Evolutionary conservation across 805 yeast genomes (phyloP).

Genomic region (Candida koratica): DNA sequence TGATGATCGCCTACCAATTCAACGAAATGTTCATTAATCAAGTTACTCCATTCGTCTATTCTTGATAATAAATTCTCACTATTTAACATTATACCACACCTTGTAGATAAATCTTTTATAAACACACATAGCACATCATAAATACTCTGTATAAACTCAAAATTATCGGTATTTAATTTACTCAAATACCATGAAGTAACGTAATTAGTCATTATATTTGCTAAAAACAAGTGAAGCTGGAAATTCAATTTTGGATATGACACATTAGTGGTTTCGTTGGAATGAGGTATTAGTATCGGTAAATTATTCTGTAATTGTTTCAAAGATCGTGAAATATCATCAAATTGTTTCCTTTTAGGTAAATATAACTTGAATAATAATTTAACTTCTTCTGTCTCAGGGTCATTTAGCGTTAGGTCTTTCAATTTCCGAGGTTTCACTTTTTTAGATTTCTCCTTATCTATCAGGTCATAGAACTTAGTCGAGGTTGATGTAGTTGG

Average conservation of each 20-base stretch:
- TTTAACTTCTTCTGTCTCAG: constrained; percentile 25
- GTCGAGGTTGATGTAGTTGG: constrained; percentile 17
- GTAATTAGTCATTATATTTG: constrained; percentile 23
- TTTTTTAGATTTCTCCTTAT: constrained; percentile 10
- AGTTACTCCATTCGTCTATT: constrained; percentile 23
- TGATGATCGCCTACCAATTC: constrained; percentile 15
- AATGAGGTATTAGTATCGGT: constrained; percentile 25
- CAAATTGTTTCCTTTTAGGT: constrained; percentile 23
- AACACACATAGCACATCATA: constrained; percentile 24
- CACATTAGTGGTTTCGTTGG: constrained; percentile 13
- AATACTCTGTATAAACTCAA: constrained; percentile 25
- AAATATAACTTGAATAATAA: constrained; percentile 32
- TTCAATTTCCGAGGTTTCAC: constrained; percentile 9
- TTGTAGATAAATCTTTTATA: constrained; percentile 15
- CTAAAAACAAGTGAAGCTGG: constrained; percentile 36
- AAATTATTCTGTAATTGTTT: constrained; percentile 24
- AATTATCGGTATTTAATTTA: constrained; percentile 30
- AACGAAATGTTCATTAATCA: constrained; percentile 22
- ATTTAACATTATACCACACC: constrained; percentile 9
- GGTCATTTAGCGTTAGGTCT: constrained; percentile 6
- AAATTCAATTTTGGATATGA: constrained; percentile 24
- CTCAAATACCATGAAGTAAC: constrained; percentile 25
- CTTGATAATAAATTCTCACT: constrained; percentile 16
- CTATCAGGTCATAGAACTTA: constrained; percentile 12
- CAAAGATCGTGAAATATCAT: constrained; percentile 23